Conservation (phyloP, 768 basidiomycete genomes). For the Phaeotremella fagi region DNA sequence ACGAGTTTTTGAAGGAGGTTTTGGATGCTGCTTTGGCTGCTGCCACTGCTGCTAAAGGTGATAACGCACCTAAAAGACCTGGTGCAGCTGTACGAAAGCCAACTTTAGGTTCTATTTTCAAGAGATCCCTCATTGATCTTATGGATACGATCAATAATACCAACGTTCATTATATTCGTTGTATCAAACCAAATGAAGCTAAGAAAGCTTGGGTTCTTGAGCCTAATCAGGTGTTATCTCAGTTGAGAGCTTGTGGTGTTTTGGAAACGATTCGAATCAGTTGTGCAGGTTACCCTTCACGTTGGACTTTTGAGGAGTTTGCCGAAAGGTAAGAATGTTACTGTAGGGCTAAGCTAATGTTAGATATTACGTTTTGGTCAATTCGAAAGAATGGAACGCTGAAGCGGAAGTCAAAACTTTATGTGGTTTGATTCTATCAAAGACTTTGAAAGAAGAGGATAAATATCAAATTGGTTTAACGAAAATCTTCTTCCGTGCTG, state of each 20-base stretch:
- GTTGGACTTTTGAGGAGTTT: conserved; percentile 98
- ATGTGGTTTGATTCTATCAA: conserved; percentile 76
- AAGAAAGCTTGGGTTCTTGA: conserved; percentile 97
- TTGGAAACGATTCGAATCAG: conserved; percentile 97
- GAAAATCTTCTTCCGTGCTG: conserved; percentile 98
- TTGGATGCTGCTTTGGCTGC: conserved; percentile 79
- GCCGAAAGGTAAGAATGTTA: conserved; percentile 71
- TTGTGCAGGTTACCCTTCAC: conserved; percentile 95
- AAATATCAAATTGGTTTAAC: conserved; percentile 96
- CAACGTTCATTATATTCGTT: conserved; percentile 98
- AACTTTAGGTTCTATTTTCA: conserved; percentile 97
- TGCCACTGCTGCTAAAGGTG: conserved; percentile 61
- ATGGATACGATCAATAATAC: conserved; percentile 98
- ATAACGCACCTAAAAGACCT: conserved; percentile 52
- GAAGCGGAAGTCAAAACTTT: conserved; percentile 68
- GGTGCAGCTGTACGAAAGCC: conserved; percentile 68
- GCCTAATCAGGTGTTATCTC: conserved; percentile 89
- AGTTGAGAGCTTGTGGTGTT: conserved; percentile 96
- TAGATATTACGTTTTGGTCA: conserved; percentile 95
- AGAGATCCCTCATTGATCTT: conserved; percentile 80
- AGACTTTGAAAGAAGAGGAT: conserved; percentile 85
- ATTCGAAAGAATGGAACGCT: conserved; percentile 77
- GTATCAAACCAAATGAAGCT: conserved; percentile 97
- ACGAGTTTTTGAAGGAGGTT: conserved; percentile 89
- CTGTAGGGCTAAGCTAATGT: neutral